These are phyloP conservation scores for Trametes villosa DNA, from an alignment of 768 basidiomycete genomes.

Conservation along the genomic window DNA sequence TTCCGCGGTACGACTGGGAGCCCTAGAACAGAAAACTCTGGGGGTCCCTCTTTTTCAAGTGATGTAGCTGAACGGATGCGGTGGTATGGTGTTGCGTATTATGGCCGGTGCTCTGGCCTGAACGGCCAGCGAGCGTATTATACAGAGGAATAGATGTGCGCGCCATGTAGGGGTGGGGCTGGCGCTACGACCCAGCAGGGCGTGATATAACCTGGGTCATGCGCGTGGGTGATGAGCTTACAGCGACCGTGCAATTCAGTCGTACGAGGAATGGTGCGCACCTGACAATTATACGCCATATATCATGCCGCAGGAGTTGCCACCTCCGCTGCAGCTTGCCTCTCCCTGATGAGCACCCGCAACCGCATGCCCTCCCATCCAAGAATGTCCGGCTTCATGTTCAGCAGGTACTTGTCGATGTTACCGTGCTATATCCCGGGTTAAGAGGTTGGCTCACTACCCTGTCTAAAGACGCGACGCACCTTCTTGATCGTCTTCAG, in stretches of 20 bases:
- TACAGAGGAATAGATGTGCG: too few relatives aligned
- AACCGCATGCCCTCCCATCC: constrained; percentile 49
- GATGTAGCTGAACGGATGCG: too few relatives aligned
- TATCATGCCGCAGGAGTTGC: constrained; percentile 9
- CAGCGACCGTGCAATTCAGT: constrained; percentile 4
- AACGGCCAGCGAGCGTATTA: too few relatives aligned
- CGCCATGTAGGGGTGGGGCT: too few relatives aligned
- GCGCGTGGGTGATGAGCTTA: neutral
- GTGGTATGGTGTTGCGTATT: too few relatives aligned
- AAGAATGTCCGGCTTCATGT: constrained; percentile 42
- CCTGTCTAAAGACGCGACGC: constrained; percentile 3
- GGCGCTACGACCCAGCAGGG: too few relatives aligned
- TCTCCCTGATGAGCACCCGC: constrained; percentile 41
- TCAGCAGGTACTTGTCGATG: constrained; percentile 48
- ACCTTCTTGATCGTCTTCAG: constrained; percentile 87
- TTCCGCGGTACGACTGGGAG: too few relatives aligned
- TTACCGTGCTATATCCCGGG: constrained; percentile 31
- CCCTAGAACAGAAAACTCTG: too few relatives aligned
- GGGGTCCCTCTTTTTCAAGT: too few relatives aligned
- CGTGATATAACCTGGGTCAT: too few relatives aligned
- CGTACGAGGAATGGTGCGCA: neutral
- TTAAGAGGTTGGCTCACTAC: neutral
- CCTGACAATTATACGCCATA: neutral
- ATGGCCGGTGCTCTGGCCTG: too few relatives aligned
- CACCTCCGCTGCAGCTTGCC: constrained; percentile 13